Base-by-base conservation (phyloP, 352 stramenopile species). In the Phytophthora syringae region DNA sequence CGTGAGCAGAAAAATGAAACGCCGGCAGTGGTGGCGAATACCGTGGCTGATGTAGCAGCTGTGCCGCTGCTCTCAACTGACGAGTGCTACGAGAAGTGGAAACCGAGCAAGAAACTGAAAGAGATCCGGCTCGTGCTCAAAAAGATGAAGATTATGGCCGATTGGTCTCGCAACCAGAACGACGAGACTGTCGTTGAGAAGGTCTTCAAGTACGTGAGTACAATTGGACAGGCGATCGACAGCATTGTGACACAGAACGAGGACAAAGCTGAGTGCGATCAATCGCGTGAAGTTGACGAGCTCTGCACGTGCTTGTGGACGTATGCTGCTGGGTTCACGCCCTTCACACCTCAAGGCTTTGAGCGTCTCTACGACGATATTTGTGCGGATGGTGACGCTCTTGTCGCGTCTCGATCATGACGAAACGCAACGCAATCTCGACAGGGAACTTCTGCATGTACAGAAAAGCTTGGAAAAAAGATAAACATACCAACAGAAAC, bases 301-400 rank as follows among this genome's bases (percentile, higher is more conserved):
- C 72, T 93, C 13, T 92, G 83, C 37, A 86, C 86, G 12, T 87
- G 82, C 9, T 54, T 96, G 28, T 96, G 88, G 88, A 80, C 82
- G 3, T 92, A 93, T 67, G 88, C 88, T 0, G 84, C 88, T 3
- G 76, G 73, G 30, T 90, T 84, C 54, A 94, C 88, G 52, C 82
- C 84, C 13, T 96, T 96, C 43, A 80, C 81, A 20, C 72, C 86
- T 11, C 57, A 80, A n/a, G 65, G 76, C 11, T 94, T 96, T 55
- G 88, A 96, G 63, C 86, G 75, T n/a, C 70, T 96, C 25, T 96
- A 96, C 60, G 88, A 94, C 42, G 82, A 94, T 53, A 93, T 96
- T 49, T 92, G 83, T 43, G 83, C 80, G 0, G 88, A 96, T 60
- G 86, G 74, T 1, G 76, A 83, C 1, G 67, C 76, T 64, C 67